Conservation (phyloP, 1,284 basidiomycete genomes). For the Baeospora myosura region DNA sequence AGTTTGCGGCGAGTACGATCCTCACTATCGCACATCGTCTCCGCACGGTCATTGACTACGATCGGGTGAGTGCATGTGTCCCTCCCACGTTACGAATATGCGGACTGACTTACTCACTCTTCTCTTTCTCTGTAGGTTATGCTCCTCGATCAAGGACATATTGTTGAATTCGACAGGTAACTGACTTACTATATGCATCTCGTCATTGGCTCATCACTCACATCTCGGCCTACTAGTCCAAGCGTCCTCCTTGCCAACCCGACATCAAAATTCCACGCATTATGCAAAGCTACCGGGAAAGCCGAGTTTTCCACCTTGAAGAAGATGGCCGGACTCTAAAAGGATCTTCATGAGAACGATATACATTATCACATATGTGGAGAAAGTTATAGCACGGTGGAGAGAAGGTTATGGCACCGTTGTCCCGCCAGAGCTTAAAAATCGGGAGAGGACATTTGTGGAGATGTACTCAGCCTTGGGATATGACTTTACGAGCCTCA, state of each 20-base stretch:
- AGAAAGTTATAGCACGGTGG: no score
- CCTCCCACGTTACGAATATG: neutral
- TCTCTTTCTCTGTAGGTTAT: conserved; percentile 48
- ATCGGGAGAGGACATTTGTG: no score
- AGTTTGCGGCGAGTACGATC: conserved; percentile 59
- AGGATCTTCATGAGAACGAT: no score
- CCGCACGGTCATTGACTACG: conserved; percentile 64
- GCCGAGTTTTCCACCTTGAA: conserved; percentile 72
- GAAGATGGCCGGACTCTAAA: conserved; percentile 51
- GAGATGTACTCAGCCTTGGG: no score
- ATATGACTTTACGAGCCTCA: no score
- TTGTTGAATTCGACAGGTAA: conserved; percentile 72
- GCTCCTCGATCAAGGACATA: conserved; percentile 80
- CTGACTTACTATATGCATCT: conserved; percentile 9
- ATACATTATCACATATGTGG: no score
- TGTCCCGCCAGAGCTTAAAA: no score
- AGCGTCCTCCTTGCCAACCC: conserved; percentile 57
- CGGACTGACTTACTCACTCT: neutral
- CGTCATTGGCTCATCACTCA: neutral
- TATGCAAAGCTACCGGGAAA: conserved; percentile 80
- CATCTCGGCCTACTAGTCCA: conserved; percentile 38
- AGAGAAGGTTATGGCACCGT: no score
- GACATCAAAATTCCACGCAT: conserved; percentile 62
- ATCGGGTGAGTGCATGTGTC: conserved; percentile 36
- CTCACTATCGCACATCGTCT: conserved; percentile 68